These are phyloP conservation scores for Diospyros kaki DNA, from an alignment of 148 eudicot genomes.

Conservation along the genomic window DNA sequence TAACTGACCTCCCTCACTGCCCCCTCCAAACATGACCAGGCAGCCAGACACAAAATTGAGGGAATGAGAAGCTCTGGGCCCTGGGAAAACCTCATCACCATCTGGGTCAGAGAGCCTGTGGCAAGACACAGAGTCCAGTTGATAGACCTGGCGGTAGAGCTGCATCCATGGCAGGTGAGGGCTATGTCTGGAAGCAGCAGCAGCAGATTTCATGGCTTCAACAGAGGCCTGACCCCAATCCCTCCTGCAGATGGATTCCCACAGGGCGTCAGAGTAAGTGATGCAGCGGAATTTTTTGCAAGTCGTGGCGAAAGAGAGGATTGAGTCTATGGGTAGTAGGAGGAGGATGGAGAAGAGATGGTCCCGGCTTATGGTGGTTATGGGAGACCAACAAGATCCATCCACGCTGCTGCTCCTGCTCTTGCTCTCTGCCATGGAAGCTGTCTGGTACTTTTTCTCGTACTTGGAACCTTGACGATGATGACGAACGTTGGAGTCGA, in stretches of 20 bases:
- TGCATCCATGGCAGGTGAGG: conserved; percentile 46
- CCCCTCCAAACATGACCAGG: conserved; percentile 91
- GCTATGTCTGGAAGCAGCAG: not conserved
- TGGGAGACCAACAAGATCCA: conserved; percentile 25
- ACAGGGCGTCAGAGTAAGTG: conserved; percentile 52
- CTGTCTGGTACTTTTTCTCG: not conserved
- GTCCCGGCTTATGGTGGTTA: conserved; percentile 48
- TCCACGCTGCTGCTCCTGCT: conserved; percentile 12
- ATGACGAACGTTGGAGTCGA: not conserved
- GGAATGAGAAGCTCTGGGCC: conserved; percentile 91
- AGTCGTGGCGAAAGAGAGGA: conserved; percentile 65
- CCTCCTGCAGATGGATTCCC: conserved; percentile 79
- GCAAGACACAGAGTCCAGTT: conserved; percentile 59
- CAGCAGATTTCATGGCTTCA: conserved; percentile 44
- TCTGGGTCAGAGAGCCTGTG: conserved; percentile 34
- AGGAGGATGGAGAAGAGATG: conserved; percentile 67
- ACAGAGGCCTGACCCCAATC: conserved; percentile 71
- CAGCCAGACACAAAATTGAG: conserved; percentile 68
- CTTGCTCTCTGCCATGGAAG: conserved; percentile 30
- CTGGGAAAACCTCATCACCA: conserved; percentile 37
- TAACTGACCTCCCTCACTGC: conserved; percentile 79
- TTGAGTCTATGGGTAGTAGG: conserved; percentile 64
- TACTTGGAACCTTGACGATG: not conserved
- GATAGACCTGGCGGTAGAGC: conserved; percentile 56
- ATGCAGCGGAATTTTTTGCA: conserved; percentile 56